These are phyloP conservation scores for Panicum hallii DNA, from an alignment of 202 grass and related monocot species.

Conservation along the genomic window DNA sequence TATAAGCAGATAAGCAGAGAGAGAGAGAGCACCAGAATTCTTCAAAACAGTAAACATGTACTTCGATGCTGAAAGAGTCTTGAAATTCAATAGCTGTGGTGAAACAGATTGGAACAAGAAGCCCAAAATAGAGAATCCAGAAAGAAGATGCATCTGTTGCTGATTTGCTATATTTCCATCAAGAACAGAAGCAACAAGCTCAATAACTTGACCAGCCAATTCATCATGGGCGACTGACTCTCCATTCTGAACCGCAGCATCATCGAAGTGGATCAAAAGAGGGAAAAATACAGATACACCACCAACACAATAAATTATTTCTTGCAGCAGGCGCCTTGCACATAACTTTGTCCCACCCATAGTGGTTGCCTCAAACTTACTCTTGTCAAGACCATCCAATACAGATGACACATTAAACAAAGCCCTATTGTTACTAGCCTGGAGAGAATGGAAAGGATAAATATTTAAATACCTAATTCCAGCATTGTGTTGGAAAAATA, in stretches of 20 bases:
- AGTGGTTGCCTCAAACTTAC: constrained; percentile 77
- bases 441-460: constrained; percentile 50
- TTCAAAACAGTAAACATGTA: constrained; percentile 88
- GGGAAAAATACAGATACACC: constrained; percentile 98
- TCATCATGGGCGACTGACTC: constrained; percentile 51
- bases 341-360: constrained; percentile 92
- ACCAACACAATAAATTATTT: constrained; percentile 99
- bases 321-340: constrained; percentile 81
- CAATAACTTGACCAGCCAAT: constrained; percentile 83
- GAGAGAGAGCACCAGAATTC: constrained; percentile 62
- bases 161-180: constrained; percentile 96
- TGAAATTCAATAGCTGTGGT: constrained; percentile 74
- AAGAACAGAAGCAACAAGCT: constrained; percentile 94
- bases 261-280: constrained; percentile 88
- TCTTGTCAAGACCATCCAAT: constrained; percentile 82
- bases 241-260: constrained; percentile 60
- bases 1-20: not conserved
- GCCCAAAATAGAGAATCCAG: constrained; percentile 91
- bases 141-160: constrained; percentile 98
- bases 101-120: constrained; percentile 91
- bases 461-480: constrained; percentile 40
- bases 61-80: constrained; percentile 84
- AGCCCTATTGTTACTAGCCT: constrained; percentile 78
- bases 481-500: constrained; percentile 28
- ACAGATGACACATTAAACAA: constrained; percentile 91